Conservation (phyloP, 164 flowering plant genomes). For the Nelumbo lutea region DNA sequence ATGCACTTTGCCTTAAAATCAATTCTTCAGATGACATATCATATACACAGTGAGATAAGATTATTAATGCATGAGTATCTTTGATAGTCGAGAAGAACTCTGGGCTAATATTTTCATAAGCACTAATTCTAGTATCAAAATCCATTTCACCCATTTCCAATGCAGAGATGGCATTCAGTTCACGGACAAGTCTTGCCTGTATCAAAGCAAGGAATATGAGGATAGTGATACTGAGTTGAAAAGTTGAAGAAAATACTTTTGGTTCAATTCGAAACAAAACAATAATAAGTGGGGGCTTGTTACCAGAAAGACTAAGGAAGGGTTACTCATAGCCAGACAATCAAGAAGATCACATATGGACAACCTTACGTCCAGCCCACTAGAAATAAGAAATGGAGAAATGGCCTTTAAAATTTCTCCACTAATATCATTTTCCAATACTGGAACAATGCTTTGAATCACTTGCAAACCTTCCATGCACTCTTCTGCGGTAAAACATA, state of each 20-base stretch:
- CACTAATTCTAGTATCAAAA: conserved; percentile 56
- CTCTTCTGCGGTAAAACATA: conserved; percentile 38
- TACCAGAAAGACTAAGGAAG: conserved; percentile 68
- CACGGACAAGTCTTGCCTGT: conserved; percentile 64
- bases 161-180: conserved; percentile 64
- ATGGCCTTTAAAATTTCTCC: conserved; percentile 47
- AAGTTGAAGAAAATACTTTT: not conserved
- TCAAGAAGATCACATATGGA: conserved; percentile 63
- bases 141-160: conserved; percentile 67
- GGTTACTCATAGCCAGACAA: conserved; percentile 44
- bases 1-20: conserved; percentile 71
- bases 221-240: not conserved
- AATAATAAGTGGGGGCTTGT: not conserved
- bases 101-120: conserved; percentile 53
- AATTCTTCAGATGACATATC: conserved; percentile 77
- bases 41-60: conserved; percentile 71
- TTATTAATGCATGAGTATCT: conserved; percentile 52
- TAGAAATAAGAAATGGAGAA: conserved; percentile 55
- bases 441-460: conserved; percentile 45
- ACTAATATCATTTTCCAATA: conserved; percentile 31
- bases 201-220: conserved; percentile 9
- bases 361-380: conserved; percentile 43
- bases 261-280: conserved; percentile 5
- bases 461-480: conserved; percentile 48
- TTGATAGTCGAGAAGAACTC: conserved; percentile 36